Evolutionary conservation across 371 early-diverging fungal genomes (phyloP), one percentile per base, ranked within the genome.

Genomic region (Massospora cicadina): DNA sequence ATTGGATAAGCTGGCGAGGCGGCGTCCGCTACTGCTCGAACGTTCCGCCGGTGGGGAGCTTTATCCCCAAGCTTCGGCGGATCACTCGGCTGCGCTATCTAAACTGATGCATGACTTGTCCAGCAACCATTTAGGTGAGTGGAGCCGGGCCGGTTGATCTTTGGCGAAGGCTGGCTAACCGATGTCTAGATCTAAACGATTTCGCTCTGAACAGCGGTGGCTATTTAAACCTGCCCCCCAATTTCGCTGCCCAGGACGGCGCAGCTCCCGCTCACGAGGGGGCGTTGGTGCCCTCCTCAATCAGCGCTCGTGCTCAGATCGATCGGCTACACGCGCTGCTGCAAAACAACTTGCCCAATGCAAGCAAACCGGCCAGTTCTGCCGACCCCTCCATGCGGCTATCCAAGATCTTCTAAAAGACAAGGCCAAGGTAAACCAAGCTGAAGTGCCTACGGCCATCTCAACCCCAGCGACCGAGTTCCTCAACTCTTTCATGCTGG

Each of bases 1-100:
- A 59, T 70, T 77, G 27, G 81, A 73, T 0, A 77, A 78, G 25
- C 74, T 79, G 43, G 80, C 81, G n/a, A 76, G 80, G 60, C 81
- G 81, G 58, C 63, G 77, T 31, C 72, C 74, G 26, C 72, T 71
- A 54, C 57, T 80, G 62, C 64, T 80, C 29, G 76, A 62, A 17
- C 62, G 43, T 10, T 25, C 24, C 17, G n/a, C 10, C 25, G 33
- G 12, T n/a, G 17, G 3, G 2, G n/a, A 62, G 2, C 25, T 27
- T 12, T 23, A n/a, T 5, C 31, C 33, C 12, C 12, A 1, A 21
- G 27, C 60, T 21, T 2, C 60, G 30, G 27, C 31, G 12, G 60
- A 59, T 23, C 60, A 59, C 25, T 25, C 31, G 24, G 30, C 60
- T 28, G 32, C 17, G 21, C 53, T 62, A 12, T 26, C 26, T 12